Percentiles rank a stretch among this genome's conserved stretches.
phyloP scores from a whole-genome alignment of 2,329 filamentous ascomycete genomes.

The Fusarium coicis region DNA sequence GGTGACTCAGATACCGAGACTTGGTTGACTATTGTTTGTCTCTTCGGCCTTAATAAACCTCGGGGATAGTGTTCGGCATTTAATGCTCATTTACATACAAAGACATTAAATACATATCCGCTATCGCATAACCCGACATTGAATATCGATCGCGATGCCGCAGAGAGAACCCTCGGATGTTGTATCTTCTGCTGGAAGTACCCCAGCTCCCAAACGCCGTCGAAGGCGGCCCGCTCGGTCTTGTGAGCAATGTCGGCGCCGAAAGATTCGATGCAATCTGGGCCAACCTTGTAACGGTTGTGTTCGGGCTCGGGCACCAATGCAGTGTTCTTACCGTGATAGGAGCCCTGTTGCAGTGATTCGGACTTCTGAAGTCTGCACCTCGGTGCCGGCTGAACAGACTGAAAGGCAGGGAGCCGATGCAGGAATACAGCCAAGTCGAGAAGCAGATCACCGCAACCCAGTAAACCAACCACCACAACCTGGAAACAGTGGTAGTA shows the following conservation, averaged over 20 bases:
- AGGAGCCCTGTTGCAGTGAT: slow-evolving; percentile 1
- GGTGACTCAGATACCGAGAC: neutral
- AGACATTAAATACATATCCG: neutral
- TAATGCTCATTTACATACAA: slow-evolving; percentile 24
- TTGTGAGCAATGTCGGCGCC: slow-evolving; percentile 43
- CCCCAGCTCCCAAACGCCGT: slow-evolving; percentile 35
- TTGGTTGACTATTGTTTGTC: neutral
- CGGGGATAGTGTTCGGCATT: slow-evolving; percentile 35
- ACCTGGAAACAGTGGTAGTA: neutral
- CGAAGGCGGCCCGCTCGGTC: slow-evolving; percentile 40
- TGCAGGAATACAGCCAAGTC: neutral
- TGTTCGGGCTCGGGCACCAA: slow-evolving; percentile 38
- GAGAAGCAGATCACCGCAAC: slow-evolving; percentile 22
- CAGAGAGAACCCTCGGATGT: slow-evolving; percentile 3
- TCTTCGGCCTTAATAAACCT: slow-evolving; percentile 13
- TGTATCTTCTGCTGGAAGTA: slow-evolving; percentile 3
- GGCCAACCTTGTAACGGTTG: slow-evolving; percentile 40
- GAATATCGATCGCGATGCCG: neutral
- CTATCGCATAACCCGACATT: neutral
- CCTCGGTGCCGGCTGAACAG: neutral
- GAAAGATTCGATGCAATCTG: slow-evolving; percentile 40
- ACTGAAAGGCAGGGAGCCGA: slow-evolving; percentile 2
- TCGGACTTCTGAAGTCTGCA: neutral
- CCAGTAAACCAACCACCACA: neutral
- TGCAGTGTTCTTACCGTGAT: slow-evolving; percentile 43